Conservation (phyloP, 2,329 filamentous ascomycete genomes). For the Monosporascus sp. region DNA sequence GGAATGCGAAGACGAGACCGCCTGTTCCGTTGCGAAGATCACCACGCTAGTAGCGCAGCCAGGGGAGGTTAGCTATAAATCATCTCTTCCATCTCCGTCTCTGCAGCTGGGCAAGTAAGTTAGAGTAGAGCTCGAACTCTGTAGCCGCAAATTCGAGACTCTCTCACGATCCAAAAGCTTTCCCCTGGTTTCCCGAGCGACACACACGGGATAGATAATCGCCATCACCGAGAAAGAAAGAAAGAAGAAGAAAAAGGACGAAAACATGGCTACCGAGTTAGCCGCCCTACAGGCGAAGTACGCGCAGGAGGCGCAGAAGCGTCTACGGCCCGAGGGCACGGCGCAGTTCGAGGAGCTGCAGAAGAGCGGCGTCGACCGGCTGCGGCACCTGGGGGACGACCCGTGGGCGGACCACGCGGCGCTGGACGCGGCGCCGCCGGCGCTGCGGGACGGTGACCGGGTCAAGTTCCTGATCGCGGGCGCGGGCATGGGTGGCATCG, state of each 20-base stretch:
- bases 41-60: too few species aligned
- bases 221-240: too few species aligned
- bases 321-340: constrained; percentile 21
- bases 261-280: constrained; percentile 10
- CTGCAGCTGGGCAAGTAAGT: too few species aligned
- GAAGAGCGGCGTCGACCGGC: constrained; percentile 19
- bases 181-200: too few species aligned
- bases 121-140: too few species aligned
- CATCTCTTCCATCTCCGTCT: too few species aligned
- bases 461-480: constrained; percentile 25
- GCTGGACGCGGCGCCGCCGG: constrained; percentile 18
- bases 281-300: constrained; percentile 20
- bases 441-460: constrained; percentile 16
- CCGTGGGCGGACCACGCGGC: constrained; percentile 24
- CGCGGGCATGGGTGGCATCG: constrained; percentile 21
- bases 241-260: background rate
- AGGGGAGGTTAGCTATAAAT: too few species aligned
- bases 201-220: too few species aligned
- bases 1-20: too few species aligned
- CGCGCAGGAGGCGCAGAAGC: constrained; percentile 22
- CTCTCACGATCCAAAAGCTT: too few species aligned
- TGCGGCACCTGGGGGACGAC: constrained; percentile 25
- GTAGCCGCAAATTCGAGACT: too few species aligned
- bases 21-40: too few species aligned
- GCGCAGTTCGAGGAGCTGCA: constrained; percentile 18